Percentiles rank a stretch among this genome's conserved stretches.
phyloP scores from a whole-genome alignment of 345 rosid species.

The Hibiscus mutabilis region DNA sequence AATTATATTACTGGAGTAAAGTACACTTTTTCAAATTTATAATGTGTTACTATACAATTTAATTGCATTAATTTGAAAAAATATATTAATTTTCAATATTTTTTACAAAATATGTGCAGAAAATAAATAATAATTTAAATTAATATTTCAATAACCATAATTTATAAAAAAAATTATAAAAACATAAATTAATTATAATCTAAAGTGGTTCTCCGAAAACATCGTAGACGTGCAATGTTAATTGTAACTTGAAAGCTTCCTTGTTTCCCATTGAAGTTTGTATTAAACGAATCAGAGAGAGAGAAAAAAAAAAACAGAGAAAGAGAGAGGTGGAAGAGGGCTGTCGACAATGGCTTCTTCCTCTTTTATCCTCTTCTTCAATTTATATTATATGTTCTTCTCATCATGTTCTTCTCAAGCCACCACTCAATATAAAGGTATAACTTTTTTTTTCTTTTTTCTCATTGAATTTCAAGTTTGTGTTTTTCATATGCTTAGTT shows the following conservation, averaged over 20 bases:
- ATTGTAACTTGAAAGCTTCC: background rate
- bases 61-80: too few species aligned
- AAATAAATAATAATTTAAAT: too few species aligned
- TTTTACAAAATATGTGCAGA: too few species aligned
- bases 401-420: background rate
- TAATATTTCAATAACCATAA: too few species aligned
- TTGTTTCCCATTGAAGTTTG: background rate
- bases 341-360: background rate
- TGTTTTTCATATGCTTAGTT: background rate
- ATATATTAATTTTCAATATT: too few species aligned
- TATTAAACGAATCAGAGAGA: background rate
- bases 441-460: background rate
- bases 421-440: background rate
- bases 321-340: background rate
- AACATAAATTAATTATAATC: too few species aligned
- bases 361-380: background rate
- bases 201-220: too few species aligned
- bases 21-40: too few species aligned
- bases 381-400: background rate
- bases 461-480: background rate
- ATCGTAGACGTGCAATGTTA: too few species aligned
- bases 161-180: too few species aligned
- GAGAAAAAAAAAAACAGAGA: background rate
- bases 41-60: too few species aligned
- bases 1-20: too few species aligned